Conservation (phyloP, 495 filamentous ascomycete species). For the Tuber umbilicatum region DNA sequence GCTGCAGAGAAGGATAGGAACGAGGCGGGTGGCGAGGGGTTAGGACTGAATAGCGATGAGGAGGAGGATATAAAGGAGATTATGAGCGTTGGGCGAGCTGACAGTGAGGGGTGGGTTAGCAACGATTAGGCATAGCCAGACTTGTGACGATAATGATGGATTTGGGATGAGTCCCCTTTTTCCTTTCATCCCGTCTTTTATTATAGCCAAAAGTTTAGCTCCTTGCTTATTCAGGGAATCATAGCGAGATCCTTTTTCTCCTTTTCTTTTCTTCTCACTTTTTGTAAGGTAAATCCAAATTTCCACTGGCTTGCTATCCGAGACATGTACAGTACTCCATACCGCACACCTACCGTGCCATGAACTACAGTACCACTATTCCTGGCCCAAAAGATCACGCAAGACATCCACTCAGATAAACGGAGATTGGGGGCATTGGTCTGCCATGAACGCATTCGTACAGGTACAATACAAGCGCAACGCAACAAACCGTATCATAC, state of each 20-base stretch:
- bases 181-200: background rate
- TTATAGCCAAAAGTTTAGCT: background rate
- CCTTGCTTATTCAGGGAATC: constrained; percentile 1
- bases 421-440: background rate
- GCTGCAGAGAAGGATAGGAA: constrained; percentile 76
- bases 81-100: constrained; percentile 89
- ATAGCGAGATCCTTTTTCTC: background rate
- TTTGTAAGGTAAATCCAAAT: background rate
- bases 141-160: constrained; percentile 5
- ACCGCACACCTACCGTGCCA: background rate
- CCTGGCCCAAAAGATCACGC: background rate
- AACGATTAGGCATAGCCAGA: constrained; percentile 29
- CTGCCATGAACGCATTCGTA: background rate
- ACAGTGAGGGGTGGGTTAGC: constrained; percentile 57
- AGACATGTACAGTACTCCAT: background rate
- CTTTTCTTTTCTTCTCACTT: background rate
- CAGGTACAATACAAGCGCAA: background rate
- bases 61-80: constrained; percentile 89
- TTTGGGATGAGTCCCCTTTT: constrained; percentile 11
- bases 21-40: constrained; percentile 77
- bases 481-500: background rate
- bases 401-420: background rate
- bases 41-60: constrained; percentile 82
- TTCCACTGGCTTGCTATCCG: background rate
- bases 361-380: background rate